These are phyloP conservation scores for Stropharia rugosoannulata DNA, from an alignment of 768 basidiomycete species.

Conservation along the genomic window DNA sequence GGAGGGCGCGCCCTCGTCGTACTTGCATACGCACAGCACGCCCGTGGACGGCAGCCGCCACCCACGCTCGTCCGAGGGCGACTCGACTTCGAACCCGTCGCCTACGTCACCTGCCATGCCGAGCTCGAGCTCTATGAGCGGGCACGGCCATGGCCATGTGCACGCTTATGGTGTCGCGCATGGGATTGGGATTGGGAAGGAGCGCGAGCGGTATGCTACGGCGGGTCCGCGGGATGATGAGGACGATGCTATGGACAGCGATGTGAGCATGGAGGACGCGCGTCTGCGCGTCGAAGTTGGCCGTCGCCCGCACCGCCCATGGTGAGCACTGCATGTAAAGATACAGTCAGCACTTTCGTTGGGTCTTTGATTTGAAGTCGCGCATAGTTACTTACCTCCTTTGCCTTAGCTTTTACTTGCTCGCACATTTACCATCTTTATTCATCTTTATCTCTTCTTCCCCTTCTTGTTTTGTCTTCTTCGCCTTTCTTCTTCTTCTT, in stretches of 20 bases:
- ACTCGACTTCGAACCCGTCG: conserved; percentile 50
- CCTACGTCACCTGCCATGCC: conserved; percentile 58
- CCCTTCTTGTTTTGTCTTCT: no score
- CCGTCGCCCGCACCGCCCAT: no score
- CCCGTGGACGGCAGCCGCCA: conserved; percentile 13
- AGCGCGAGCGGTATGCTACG: not conserved
- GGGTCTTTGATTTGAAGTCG: no score
- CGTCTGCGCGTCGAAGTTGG: no score
- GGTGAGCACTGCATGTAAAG: no score
- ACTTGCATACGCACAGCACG: not conserved
- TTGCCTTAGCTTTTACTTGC: no score
- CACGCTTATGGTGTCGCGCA: not conserved
- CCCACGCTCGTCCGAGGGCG: conserved; percentile 32
- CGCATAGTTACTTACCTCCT: not conserved
- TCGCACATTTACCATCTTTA: not conserved
- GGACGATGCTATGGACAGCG: no score
- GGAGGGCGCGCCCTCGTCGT: not conserved
- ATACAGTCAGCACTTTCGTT: no score
- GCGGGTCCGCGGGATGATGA: not conserved
- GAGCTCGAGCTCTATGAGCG: conserved; percentile 43
- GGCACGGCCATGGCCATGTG: conserved; percentile 5
- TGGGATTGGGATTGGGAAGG: no score
- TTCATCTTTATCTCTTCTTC: not conserved
- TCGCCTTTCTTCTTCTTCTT: not conserved
- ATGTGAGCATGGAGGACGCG: no score